Base-by-base conservation (phyloP, 352 stramenopile genomes). In the Globisporangium ultimum region DNA sequence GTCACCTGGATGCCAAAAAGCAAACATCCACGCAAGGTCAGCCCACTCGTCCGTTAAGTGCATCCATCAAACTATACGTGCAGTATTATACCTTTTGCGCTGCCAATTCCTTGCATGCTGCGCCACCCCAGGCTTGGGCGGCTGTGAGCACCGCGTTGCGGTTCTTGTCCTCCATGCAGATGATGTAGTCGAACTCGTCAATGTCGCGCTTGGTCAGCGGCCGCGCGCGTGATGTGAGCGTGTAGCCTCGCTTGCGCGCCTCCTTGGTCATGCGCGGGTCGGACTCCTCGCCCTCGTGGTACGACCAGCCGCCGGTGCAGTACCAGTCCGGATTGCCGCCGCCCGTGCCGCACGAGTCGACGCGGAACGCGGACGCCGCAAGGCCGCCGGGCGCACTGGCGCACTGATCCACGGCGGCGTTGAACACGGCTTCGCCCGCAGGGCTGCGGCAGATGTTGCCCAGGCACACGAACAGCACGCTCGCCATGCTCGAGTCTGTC, bases 121-220 rank as follows among this genome's bases (percentile, higher is more conserved):
- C 71, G 28, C 87, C 88, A n/a, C 86, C 88, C 88, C 88, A 97
- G 38, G 84, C 67, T 12, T 86, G 61, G 1, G 87, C 88, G 0
- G 88, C 88, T 56, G 95, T 86, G 21, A 93, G 60, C 60, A 97
- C 86, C 2, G 86, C 84, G n/a, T 60, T 47, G 41, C 76, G 76
- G 72, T 97, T 97, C 69, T 86, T 88, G 55, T 80, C 67, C 55
- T 97, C 88, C 88, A 97, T 97, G 61, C 84, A 93, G 32, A 96
- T 78, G 63, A 97, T 94, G 58, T 92, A 81, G 61, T 97, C 88
- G 50, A 96, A 95, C 13, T 82, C 63, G 11, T 90, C 67, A 41
- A 97, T 72, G 45, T 97, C 89, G 36, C 74, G 40, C 8, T 60
- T 64, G n/a, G 66, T 82, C 10, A 97, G 71, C 21, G 87, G 82